Conservation (phyloP, 2,329 filamentous ascomycete genomes). For the Colletotrichum tropicicola region DNA sequence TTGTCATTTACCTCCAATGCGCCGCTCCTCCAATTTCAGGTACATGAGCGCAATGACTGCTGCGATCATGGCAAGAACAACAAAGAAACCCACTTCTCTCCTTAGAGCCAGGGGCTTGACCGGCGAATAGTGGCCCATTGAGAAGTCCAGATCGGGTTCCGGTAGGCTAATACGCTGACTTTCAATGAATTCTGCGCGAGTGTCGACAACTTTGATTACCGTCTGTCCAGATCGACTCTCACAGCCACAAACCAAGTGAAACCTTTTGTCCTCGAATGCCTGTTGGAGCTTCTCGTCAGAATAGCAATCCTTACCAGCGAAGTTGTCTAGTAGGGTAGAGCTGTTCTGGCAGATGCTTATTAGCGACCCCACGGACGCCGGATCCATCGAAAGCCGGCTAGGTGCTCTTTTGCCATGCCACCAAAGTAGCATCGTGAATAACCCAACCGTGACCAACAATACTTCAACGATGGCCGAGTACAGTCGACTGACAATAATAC, state of each 20-base stretch:
- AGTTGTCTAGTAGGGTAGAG: not conserved
- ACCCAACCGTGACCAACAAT: conserved; percentile 28
- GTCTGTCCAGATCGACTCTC: not conserved
- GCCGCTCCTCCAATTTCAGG: conserved; percentile 29
- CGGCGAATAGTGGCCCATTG: conserved; percentile 21
- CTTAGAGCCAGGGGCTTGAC: conserved; percentile 11
- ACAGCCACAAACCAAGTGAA: conserved; percentile 10
- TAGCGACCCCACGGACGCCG: conserved; percentile 36
- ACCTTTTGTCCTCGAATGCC: conserved; percentile 4
- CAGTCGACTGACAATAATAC: conserved; percentile 42
- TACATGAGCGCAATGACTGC: conserved; percentile 19
- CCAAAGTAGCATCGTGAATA: not conserved
- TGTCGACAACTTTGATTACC: conserved; percentile 13
- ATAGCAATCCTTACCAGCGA: conserved; percentile 19
- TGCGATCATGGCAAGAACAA: conserved; percentile 7
- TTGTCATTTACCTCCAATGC: conserved; percentile 15
- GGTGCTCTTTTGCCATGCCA: conserved; percentile 4
- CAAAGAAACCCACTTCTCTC: not conserved
- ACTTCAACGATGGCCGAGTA: conserved; percentile 42
- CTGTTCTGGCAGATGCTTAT: conserved; percentile 33
- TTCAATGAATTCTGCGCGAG: not conserved
- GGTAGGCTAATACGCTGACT: not conserved
- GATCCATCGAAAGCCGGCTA: conserved; percentile 36
- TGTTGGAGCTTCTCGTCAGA: not conserved
- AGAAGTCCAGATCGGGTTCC: not conserved